phyloP scores from a whole-genome alignment of 257 asterid species.

The Solanum piurae region DNA sequence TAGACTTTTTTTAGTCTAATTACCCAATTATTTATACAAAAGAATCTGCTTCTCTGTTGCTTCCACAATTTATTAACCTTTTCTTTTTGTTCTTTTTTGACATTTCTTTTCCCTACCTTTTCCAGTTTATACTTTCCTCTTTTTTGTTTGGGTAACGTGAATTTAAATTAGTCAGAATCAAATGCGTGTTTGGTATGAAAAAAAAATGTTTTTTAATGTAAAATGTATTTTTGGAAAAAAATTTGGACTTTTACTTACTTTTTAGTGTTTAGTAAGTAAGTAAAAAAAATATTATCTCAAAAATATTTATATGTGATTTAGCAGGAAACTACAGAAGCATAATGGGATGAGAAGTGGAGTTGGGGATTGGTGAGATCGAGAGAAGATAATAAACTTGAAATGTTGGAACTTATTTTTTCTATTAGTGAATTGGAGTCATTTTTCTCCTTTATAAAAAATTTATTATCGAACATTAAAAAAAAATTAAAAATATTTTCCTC shows the following conservation, averaged over 20 bases:
- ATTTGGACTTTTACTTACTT: too few species aligned
- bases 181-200: accelerated
- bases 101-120: background rate
- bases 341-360: background rate
- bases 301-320: background rate
- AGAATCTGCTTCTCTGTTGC: background rate
- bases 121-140: background rate
- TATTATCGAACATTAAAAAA: background rate
- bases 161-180: background rate
- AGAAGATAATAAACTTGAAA: background rate
- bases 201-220: too few species aligned
- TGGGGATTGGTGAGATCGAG: background rate
- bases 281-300: too few species aligned
- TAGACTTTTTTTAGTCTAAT: background rate
- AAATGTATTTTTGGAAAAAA: too few species aligned
- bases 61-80: background rate
- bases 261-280: background rate
- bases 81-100: conserved; percentile 1
- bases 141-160: accelerated
- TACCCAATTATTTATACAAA: background rate
- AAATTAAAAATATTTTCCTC: background rate
- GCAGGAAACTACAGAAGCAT: background rate
- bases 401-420: background rate
- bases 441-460: background rate
- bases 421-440: background rate